Base-by-base conservation (phyloP, 176 grass and related monocot species). In the Aegilops tauschii region DNA sequence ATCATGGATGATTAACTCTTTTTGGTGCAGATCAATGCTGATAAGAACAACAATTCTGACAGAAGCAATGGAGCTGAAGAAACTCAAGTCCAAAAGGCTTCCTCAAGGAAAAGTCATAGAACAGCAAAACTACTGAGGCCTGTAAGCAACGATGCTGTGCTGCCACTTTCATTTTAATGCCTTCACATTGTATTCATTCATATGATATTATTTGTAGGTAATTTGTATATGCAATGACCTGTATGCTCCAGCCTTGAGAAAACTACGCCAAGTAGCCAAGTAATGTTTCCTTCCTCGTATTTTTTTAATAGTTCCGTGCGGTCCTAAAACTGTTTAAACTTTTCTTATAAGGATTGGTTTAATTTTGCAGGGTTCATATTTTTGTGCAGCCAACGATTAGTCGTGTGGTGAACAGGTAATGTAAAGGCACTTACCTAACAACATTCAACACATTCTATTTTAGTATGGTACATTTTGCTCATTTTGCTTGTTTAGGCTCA, bases 141-240 rank as follows among this genome's bases (percentile, higher is more conserved):
- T 87, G 96, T 98, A 94, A 89, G 92, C 70, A 88, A 70, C 36
- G 72, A 84, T 32, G 40, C 35, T 86, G 10, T 39, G 49, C 35
- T 88, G 14, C 16, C 36, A 13, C 13, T 61, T 30, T 31, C 16
- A 49, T 56, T 84, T 78, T 81, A 64, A 17, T 86, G 36, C 78
- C 64, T 30, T 88, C 80, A 27, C 49, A 67, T 21, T 81, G 12
- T 80, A 50, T 21, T 37, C 65, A 80, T 82, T 87, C 31, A 61
- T 56, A 50, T 62, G 30, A 47, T 58, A 83, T 82, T 80, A 45
- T 89, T 80, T 65, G 63, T 86, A 98, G 93, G 86, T 98, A 80
- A 98, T 98, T 83, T 98, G 96, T 87, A 98, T 98, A 89, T 98
- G 96, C 88, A 98, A 98, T 88, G 96, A 98, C 82, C 91, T 98